These are phyloP conservation scores for Vaccinium corymbosum DNA, from an alignment of 148 eudicot genomes.

Conservation along the genomic window DNA sequence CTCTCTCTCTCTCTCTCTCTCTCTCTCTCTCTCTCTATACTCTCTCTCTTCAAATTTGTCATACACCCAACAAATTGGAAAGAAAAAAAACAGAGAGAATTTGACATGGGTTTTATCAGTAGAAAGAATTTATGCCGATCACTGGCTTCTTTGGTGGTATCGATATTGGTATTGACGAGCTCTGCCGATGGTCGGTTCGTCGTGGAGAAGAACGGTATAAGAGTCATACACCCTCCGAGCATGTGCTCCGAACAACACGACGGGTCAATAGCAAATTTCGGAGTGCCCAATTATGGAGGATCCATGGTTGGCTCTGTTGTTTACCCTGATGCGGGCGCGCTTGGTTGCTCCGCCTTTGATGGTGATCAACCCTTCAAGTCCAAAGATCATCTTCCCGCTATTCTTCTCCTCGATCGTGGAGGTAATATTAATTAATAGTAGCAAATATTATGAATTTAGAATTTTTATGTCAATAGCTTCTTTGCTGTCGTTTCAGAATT, in stretches of 20 bases:
- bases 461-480: background rate
- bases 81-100: background rate
- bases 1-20: background rate
- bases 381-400: conserved; percentile 42
- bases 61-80: background rate
- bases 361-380: conserved; percentile 85
- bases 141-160: background rate
- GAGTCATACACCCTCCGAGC: conserved; percentile 49
- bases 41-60: background rate
- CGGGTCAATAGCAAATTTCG: conserved; percentile 85
- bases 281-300: conserved; percentile 91
- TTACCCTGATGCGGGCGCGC: conserved; percentile 46
- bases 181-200: conserved; percentile 49
- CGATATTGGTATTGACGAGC: background rate
- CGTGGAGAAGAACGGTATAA: conserved; percentile 74
- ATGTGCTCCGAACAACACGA: conserved; percentile 46
- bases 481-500: no score
- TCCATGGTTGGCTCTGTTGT: conserved; percentile 71
- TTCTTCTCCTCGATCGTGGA: conserved; percentile 94
- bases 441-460: background rate
- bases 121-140: background rate
- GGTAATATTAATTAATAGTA: conserved; percentile 28
- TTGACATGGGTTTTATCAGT: background rate
- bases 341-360: conserved; percentile 57
- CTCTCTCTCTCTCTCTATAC: background rate